Evolutionary conservation across 23 red algal species (phyloP), one percentile per base, ranked within the genome.

Genomic region (Gracilaria caudata): DNA sequence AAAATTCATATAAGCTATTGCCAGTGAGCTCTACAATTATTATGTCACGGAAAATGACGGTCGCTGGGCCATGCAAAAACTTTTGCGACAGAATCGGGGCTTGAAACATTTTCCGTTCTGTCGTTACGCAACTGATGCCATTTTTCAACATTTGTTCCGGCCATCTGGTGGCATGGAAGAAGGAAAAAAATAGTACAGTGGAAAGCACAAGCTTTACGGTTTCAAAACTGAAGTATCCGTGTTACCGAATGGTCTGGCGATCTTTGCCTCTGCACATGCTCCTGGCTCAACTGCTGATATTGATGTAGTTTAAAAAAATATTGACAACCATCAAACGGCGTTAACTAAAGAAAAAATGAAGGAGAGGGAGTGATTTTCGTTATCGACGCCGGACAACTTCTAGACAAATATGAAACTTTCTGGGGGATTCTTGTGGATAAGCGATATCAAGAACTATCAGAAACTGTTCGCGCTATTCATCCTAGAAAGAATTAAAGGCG

Each of bases 101-200:
- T 61, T 61, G 4, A 6, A 61, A 6, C 20, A 61, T 29, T 61
- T 45, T 45, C 11, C 4, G 4, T 45, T 45, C 11, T 45, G 43
- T 11, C 63, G 63, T 4, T 68, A 68, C 17, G 63, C 63, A 10
- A 34, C 25, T 35, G 63, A 68, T 68, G 28, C 34, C 1, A 68
- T 17, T 68, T 68, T 68, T 68, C 63, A 68, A 19, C 63, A 68
- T 4, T 68, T 25, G 7, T 68, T 12, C 17, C 28, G 63, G 11
- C 63, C 34, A 34, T 34, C 28, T 25, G 63, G 63, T 12, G 34
- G 17, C 34, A 2, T 68, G 11, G 28, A 30, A 68, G 28, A 68
- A 34, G 63, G 63, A 23, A 68, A 68, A 68, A 68, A 68, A 68
- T 68, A 68, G 33, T 68, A 35, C 34, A 68, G 63, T 68, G 3